Conservation (phyloP, 768 basidiomycete species). For the Phylloporus sp. region DNA sequence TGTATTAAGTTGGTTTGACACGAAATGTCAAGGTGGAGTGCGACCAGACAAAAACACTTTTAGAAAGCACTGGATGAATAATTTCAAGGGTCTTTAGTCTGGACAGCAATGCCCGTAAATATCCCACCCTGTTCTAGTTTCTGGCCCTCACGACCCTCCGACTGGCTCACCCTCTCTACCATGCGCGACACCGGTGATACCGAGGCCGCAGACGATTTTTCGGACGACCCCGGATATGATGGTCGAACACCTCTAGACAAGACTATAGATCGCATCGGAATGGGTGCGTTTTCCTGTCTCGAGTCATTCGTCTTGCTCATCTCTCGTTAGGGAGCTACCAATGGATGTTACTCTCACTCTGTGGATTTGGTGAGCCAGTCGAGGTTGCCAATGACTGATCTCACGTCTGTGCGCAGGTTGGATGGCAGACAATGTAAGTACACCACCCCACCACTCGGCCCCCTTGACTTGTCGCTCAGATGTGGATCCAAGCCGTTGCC, state of each 20-base stretch:
- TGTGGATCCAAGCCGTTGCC: constrained; percentile 91
- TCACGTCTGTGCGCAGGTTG: constrained; percentile 51
- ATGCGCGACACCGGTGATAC: constrained; percentile 35
- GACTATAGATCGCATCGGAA: constrained; percentile 87
- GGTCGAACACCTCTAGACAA: constrained; percentile 65
- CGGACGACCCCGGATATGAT: constrained; percentile 33
- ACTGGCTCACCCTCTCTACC: constrained; percentile 37
- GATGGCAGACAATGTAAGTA: constrained; percentile 85
- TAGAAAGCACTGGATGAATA: neutral
- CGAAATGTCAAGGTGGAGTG: neutral
- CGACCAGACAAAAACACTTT: too few species aligned
- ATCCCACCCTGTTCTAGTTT: constrained; percentile 40
- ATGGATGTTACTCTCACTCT: constrained; percentile 76
- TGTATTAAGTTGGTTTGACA: neutral
- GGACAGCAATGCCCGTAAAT: neutral
- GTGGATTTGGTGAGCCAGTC: constrained; percentile 79
- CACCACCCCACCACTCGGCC: neutral
- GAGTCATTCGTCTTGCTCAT: neutral
- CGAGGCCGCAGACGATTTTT: constrained; percentile 23
- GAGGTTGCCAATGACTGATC: too few species aligned
- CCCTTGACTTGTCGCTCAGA: constrained; percentile 47
- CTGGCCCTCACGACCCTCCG: constrained; percentile 36
- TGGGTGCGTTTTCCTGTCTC: constrained; percentile 51
- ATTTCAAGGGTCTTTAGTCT: neutral
- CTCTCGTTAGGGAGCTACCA: constrained; percentile 61